These are phyloP conservation scores for Zygosaccharomyces pseudobailii DNA, from an alignment of 1,139 yeast species.

Conservation along the genomic window DNA sequence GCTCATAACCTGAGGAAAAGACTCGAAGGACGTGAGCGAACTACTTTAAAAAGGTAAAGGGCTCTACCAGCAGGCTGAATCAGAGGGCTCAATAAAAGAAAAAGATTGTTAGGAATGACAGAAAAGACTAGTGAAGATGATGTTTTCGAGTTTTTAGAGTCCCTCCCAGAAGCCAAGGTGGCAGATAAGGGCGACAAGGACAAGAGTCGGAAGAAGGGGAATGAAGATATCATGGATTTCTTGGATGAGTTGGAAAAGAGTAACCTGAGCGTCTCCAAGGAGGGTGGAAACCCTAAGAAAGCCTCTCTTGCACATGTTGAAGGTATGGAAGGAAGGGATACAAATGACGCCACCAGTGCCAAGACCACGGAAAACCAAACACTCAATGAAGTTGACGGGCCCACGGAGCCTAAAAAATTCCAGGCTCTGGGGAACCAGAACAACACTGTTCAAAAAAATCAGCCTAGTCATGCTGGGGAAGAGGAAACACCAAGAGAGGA, in stretches of 20 bases:
- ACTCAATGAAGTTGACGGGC: constrained; percentile 6
- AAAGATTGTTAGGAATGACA: constrained; percentile 12
- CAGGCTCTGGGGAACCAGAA: neutral
- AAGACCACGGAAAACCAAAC: too few species aligned
- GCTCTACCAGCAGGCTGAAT: neutral
- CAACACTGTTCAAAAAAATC: constrained; percentile 2
- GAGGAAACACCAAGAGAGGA: constrained; percentile 17
- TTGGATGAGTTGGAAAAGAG: constrained; percentile 69
- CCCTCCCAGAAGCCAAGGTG: constrained; percentile 64
- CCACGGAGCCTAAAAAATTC: neutral
- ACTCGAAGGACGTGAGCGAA: constrained; percentile 1
- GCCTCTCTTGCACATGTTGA: constrained; percentile 15
- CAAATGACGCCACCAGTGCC: too few species aligned
- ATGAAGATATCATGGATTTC: constrained; percentile 78
- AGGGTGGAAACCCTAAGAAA: constrained; percentile 10
- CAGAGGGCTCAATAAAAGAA: neutral
- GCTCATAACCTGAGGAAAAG: constrained; percentile 2
- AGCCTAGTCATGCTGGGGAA: constrained; percentile 11
- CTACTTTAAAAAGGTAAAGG: neutral
- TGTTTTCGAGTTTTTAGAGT: constrained; percentile 83
- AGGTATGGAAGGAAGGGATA: constrained; percentile 2
- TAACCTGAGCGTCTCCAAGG: constrained; percentile 24
- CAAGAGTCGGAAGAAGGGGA: constrained; percentile 40
- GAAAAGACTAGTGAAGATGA: constrained; percentile 53
- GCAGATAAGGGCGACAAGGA: constrained; percentile 27